Evolutionary conservation across 768 basidiomycete species (phyloP).

Genomic region (Arthromyces matolae): DNA sequence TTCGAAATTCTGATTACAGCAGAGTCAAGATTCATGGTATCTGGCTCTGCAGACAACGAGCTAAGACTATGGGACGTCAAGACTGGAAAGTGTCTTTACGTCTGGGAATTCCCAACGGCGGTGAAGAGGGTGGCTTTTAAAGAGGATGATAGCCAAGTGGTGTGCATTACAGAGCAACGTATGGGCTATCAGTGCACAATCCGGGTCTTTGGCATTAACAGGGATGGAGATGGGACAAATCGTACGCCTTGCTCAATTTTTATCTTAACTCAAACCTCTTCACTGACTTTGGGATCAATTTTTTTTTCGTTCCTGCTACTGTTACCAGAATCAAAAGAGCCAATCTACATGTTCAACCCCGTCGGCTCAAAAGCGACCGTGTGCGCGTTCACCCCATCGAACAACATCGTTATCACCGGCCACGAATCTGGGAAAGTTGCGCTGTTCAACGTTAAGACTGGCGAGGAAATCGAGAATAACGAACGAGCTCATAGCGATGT

Average conservation of each 20-base stretch:
- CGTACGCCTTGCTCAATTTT: conserved; percentile 51
- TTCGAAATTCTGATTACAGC: conserved; percentile 34
- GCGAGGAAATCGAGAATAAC: conserved; percentile 79
- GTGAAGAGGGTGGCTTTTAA: conserved; percentile 94
- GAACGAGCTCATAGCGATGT: conserved; percentile 84
- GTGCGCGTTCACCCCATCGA: conserved; percentile 81
- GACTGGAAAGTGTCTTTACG: conserved; percentile 88
- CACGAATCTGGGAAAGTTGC: conserved; percentile 97
- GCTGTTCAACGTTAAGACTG: conserved; percentile 83
- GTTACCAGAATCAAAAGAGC: conserved; percentile 67
- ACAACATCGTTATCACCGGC: conserved; percentile 82
- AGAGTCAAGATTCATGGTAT: conserved; percentile 80
- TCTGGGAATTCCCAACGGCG: conserved; percentile 98
- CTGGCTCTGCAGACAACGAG: conserved; percentile 92
- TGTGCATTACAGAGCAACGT: conserved; percentile 96
- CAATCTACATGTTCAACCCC: conserved; percentile 76
- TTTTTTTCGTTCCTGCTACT: neutral
- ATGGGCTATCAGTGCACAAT: conserved; percentile 92
- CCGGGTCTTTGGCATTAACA: conserved; percentile 83
- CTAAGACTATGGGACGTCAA: conserved; percentile 87
- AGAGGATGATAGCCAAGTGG: conserved; percentile 76
- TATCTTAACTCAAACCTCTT: neutral
- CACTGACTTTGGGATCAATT: conserved; percentile 4
- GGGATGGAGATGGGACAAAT: conserved; percentile 73
- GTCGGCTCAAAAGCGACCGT: conserved; percentile 96